phyloP scores from a whole-genome alignment of 2,329 filamentous ascomycete genomes.

The Phialemoniopsis sp. region DNA sequence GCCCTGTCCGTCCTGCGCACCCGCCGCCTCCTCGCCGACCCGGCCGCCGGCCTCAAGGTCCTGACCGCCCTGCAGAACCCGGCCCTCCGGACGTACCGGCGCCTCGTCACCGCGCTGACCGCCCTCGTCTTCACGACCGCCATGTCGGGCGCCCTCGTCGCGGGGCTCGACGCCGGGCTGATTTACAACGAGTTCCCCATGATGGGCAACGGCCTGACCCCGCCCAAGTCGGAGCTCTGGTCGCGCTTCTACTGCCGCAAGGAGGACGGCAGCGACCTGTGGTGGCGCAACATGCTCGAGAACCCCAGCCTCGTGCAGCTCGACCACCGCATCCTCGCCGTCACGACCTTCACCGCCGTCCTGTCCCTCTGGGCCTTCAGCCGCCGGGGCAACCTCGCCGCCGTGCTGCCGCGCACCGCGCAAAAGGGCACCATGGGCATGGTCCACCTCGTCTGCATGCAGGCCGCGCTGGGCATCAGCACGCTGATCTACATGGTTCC shows the following conservation, averaged over 20 bases:
- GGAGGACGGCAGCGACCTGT: slow-evolving; percentile 75
- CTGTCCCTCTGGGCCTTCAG: slow-evolving; percentile 78
- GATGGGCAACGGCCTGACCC: slow-evolving; percentile 83
- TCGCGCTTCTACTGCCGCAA: slow-evolving; percentile 80
- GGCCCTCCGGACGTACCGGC: slow-evolving; percentile 68
- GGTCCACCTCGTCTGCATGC: slow-evolving; percentile 75
- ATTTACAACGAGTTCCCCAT: slow-evolving; percentile 99
- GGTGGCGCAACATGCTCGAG: slow-evolving; percentile 97
- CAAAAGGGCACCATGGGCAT: slow-evolving; percentile 71
- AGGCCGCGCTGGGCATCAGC: slow-evolving; percentile 82
- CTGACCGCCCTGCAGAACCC: slow-evolving; percentile 62
- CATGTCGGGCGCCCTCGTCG: slow-evolving; percentile 90
- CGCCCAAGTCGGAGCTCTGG: slow-evolving; percentile 79
- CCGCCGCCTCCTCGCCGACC: slow-evolving; percentile 64
- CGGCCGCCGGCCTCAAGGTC: slow-evolving; percentile 55
- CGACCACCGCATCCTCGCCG: slow-evolving; percentile 89
- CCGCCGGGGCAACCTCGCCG: slow-evolving; percentile 55
- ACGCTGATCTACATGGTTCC: slow-evolving; percentile 95
- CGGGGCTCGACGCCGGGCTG: slow-evolving; percentile 89
- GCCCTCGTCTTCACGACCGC: slow-evolving; percentile 81
- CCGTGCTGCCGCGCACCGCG: slow-evolving; percentile 58
- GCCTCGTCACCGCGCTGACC: slow-evolving; percentile 66
- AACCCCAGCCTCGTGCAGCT: slow-evolving; percentile 95
- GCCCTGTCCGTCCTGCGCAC: slow-evolving; percentile 81
- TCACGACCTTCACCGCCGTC: slow-evolving; percentile 80